Base-by-base conservation (phyloP, 306 rosid genomes). In the Cicer arietinum region DNA sequence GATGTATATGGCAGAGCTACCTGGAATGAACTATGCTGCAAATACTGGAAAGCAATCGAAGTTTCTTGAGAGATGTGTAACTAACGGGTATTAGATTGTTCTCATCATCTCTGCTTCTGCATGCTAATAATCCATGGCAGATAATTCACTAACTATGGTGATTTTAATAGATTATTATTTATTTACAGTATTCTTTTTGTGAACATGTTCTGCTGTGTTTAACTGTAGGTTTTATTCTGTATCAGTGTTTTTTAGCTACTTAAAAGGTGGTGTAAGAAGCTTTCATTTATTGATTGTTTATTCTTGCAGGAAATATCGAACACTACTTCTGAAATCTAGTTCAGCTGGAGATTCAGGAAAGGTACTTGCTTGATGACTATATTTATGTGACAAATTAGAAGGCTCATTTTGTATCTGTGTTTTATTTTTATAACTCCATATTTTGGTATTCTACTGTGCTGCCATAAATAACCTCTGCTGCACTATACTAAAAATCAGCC, bases 11-110 rank as follows among this genome's bases (percentile, higher is more conserved):
- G 84, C 65, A 67, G 98, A 93, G 87, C 89, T 93, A 37, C 98
- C 98, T 35, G 83, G 89, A 4, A 93, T 93, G 98, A 91, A 84
- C 67, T 93, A 77, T 83, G 98, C 98, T 63, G 96, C 98, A 0
- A 89, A 93, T 84, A 91, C 98, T 0, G 98, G 98, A 82, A 93
- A 91, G 70, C 76, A 85, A 71, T 91, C 98, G 0, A 89, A 70
- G 75, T 93, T 93, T 77, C 88, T 93, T 56, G 93, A 93, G 76
- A 87, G 89, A 91, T 93, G 97, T 66, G 89, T 91, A 65, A 88
- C 84, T 39, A 93, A 89, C 76, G 97, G 98, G 97, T 93, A 89
- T 45, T 41, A 5, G 18, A 35, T 54, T 61, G 63, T 62, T 82
- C 17, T 43, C 20, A 1, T 56, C 74, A 18, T 63, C 10, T 44